A percentile compares a stretch with the other conserved stretches of the same genome.
phyloP scores from a whole-genome alignment of 257 asterid genomes.

The Solanum pinnatisectum region DNA sequence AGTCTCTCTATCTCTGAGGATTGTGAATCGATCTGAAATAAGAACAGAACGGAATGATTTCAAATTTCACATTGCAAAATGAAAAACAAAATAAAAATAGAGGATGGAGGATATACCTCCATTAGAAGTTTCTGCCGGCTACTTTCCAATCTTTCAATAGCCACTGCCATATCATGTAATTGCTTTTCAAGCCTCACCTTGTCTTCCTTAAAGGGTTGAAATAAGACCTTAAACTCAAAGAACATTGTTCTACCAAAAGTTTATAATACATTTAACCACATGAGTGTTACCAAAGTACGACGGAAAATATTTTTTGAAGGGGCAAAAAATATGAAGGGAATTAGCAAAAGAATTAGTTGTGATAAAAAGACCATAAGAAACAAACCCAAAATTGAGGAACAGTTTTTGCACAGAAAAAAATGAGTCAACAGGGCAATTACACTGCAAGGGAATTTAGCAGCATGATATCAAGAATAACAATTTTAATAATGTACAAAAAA shows the following conservation, averaged over 20 bases:
- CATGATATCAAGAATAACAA: not conserved
- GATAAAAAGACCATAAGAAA: not conserved
- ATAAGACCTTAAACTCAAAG: not conserved
- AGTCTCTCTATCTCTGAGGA: slow-evolving; percentile 91
- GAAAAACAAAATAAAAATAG: not conserved
- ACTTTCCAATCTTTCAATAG: slow-evolving; percentile 73
- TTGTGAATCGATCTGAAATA: slow-evolving; percentile 83
- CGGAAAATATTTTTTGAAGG: not conserved
- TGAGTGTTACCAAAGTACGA: not conserved
- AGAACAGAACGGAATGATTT: slow-evolving; percentile 5
- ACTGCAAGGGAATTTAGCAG: not conserved
- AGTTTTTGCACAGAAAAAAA: not conserved
- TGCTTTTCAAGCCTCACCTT: slow-evolving; percentile 86
- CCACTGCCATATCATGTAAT: slow-evolving; percentile 93
- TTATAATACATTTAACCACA: not conserved
- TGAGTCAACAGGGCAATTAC: not conserved
- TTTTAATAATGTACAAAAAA: not conserved
- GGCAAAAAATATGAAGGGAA: not conserved
- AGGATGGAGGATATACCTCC: slow-evolving; percentile 47
- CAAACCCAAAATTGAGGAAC: not conserved
- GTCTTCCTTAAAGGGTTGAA: slow-evolving; percentile 50
- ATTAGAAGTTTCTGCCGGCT: slow-evolving; percentile 84
- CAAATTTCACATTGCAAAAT: slow-evolving; percentile 1
- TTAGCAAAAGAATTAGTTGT: not conserved
- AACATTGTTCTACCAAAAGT: not conserved